A percentile compares a stretch with the other conserved stretches of the same genome.
These are phyloP conservation scores for Salix dunnii DNA, from an alignment of 345 rosid species.

Conservation along the genomic window DNA sequence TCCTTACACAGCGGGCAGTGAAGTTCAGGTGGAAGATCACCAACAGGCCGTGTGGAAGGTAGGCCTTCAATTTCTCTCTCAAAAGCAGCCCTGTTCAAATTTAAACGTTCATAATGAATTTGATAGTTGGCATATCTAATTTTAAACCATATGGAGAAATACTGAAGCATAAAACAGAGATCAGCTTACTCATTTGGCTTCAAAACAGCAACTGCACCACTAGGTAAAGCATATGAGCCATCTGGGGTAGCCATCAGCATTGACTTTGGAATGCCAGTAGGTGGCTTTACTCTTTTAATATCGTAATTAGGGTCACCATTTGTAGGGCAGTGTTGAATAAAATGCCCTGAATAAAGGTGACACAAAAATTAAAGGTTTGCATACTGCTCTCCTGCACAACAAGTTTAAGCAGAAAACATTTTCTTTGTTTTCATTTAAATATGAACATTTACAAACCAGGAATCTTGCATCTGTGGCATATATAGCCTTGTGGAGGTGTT, in stretches of 20 bases:
- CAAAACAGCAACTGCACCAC: slow-evolving; percentile 92
- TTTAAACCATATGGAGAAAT: slow-evolving; percentile 2
- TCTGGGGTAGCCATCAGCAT: slow-evolving; percentile 93
- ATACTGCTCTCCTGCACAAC: neutral
- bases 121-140: neutral
- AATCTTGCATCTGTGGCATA: slow-evolving; percentile 91
- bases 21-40: slow-evolving; percentile 97
- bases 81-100: slow-evolving; percentile 77
- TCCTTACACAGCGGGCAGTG: slow-evolving; percentile 88
- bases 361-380: neutral
- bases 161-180: neutral
- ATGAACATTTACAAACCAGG: slow-evolving; percentile 56
- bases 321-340: slow-evolving; percentile 98
- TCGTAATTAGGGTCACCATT: slow-evolving; percentile 94
- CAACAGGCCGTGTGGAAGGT: slow-evolving; percentile 82
- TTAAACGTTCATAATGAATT: slow-evolving; percentile 1
- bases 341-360: slow-evolving; percentile 61
- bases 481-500: slow-evolving; percentile 94
- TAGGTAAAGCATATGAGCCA: slow-evolving; percentile 96
- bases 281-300: slow-evolving; percentile 86
- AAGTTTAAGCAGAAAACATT: neutral
- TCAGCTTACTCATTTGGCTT: slow-evolving; percentile 87
- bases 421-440: neutral
- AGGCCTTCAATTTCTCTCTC: slow-evolving; percentile 93
- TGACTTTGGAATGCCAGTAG: slow-evolving; percentile 97